Evolutionary conservation across 352 stramenopile genomes (phyloP).

Genomic region (Blastocystis sp.): DNA sequence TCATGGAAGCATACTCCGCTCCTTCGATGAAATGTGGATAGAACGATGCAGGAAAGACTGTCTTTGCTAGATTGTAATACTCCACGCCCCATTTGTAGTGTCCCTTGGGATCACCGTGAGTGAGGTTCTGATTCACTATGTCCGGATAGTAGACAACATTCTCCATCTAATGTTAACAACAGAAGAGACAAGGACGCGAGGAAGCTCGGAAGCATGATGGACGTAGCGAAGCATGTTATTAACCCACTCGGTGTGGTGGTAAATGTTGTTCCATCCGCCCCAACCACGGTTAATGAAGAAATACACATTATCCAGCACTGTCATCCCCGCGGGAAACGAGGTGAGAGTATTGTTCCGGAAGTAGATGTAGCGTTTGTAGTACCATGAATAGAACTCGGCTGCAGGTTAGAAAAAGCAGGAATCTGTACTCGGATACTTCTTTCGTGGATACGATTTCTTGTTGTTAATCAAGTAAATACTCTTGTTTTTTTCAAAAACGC

Average conservation of each 20-base stretch:
- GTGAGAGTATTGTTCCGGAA: neutral
- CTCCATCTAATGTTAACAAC: neutral
- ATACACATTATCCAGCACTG: slow-evolving; percentile 8
- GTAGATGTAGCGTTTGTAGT: slow-evolving; percentile 55
- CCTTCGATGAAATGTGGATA: slow-evolving; percentile 17
- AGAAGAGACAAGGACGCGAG: neutral
- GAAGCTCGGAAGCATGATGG: neutral
- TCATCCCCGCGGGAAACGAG: neutral
- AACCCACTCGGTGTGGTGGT: slow-evolving; percentile 54
- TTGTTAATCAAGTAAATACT: slow-evolving; percentile 52
- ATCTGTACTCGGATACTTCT: neutral
- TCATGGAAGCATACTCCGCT: neutral
- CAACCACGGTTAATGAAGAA: slow-evolving; percentile 32
- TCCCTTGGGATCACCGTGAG: slow-evolving; percentile 16
- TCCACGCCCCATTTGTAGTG: slow-evolving; percentile 4
- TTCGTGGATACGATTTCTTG: neutral
- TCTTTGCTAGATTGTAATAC: slow-evolving; percentile 39
- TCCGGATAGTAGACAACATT: slow-evolving; percentile 41
- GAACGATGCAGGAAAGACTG: neutral
- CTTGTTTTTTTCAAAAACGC: slow-evolving; percentile 41
- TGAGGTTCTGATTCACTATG: neutral
- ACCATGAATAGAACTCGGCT: slow-evolving; percentile 47
- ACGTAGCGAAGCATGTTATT: slow-evolving; percentile 55
- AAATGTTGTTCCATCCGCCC: slow-evolving; percentile 60
- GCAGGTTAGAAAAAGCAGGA: neutral